Percentiles rank a stretch among this genome's conserved stretches.
phyloP scores from a whole-genome alignment of 2,329 filamentous ascomycete genomes.

The Calonectria pseudoreteaudii region DNA sequence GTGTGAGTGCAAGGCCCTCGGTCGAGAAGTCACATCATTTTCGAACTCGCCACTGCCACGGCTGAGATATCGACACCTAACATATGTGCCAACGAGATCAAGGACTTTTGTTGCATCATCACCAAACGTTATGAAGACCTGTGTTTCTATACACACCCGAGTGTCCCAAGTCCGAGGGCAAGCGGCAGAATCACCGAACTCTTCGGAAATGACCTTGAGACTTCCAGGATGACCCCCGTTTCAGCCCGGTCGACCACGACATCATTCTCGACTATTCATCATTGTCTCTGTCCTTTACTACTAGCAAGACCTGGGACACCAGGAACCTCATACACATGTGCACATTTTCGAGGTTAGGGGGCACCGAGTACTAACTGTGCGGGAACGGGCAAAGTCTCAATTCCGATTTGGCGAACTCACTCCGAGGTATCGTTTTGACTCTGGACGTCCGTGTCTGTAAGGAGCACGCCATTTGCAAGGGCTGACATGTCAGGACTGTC shows the following conservation, averaged over 20 bases:
- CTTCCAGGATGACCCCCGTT: slow-evolving; percentile 83
- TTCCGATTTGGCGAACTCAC: slow-evolving; percentile 85
- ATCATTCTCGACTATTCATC: slow-evolving; percentile 89
- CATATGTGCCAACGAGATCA: slow-evolving; percentile 94
- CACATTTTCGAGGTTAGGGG: too few species aligned
- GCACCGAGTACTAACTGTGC: slow-evolving; percentile 79
- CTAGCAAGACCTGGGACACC: slow-evolving; percentile 80
- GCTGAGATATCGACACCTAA: slow-evolving; percentile 96
- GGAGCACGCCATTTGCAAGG: slow-evolving; percentile 88
- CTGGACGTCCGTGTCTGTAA: slow-evolving; percentile 95
- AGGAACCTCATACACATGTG: slow-evolving; percentile 82
- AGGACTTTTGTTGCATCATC: slow-evolving; percentile 92
- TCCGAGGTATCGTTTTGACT: slow-evolving; percentile 82
- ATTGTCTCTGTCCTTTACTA: slow-evolving; percentile 78
- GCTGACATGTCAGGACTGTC: slow-evolving; percentile 88
- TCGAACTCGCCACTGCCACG: slow-evolving; percentile 96
- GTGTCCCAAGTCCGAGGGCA: too few species aligned
- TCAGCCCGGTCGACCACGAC: slow-evolving; percentile 90
- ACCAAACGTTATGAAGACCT: slow-evolving; percentile 84
- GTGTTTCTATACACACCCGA: slow-evolving; percentile 88
- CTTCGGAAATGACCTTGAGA: slow-evolving; percentile 92
- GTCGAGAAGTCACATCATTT: slow-evolving; percentile 84
- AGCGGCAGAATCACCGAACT: slow-evolving; percentile 85
- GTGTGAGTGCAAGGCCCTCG: slow-evolving; percentile 86
- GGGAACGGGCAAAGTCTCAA: slow-evolving; percentile 92